A percentile compares a stretch with the other conserved stretches of the same genome.
These are phyloP conservation scores for Fusarium sacchari DNA, from an alignment of 2,329 filamentous ascomycete genomes.

Conservation along the genomic window DNA sequence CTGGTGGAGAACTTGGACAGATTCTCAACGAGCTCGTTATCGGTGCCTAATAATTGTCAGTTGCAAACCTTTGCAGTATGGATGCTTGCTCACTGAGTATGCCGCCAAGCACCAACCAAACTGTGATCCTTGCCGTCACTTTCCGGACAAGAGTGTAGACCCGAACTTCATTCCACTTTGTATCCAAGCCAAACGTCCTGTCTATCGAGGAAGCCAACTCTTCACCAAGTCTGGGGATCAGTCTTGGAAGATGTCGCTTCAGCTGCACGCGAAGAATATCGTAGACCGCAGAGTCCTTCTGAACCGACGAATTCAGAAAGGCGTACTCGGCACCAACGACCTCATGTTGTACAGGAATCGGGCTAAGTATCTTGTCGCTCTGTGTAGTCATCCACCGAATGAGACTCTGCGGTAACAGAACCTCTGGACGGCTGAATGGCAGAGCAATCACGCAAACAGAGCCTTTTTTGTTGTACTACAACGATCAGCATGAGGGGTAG, in stretches of 20 bases:
- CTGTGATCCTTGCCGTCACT: background rate
- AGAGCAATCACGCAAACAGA: background rate
- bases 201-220: background rate
- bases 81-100: background rate
- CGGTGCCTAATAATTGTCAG: background rate
- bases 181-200: accelerated
- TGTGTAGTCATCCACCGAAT: background rate
- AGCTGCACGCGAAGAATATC: background rate
- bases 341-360: background rate
- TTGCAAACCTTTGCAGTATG: background rate
- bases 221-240: accelerated
- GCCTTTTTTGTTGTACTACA: background rate
- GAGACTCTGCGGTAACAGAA: background rate
- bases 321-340: background rate
- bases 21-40: background rate
- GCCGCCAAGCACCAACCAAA: background rate
- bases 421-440: background rate
- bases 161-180: background rate
- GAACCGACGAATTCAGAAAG: accelerated
- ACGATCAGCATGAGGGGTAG: background rate
- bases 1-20: background rate
- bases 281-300: background rate
- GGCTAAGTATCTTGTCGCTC: background rate
- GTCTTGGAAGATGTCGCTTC: accelerated
- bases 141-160: background rate